Evolutionary conservation across 257 asterid species (phyloP).

Genomic region (Coffea canephora): DNA sequence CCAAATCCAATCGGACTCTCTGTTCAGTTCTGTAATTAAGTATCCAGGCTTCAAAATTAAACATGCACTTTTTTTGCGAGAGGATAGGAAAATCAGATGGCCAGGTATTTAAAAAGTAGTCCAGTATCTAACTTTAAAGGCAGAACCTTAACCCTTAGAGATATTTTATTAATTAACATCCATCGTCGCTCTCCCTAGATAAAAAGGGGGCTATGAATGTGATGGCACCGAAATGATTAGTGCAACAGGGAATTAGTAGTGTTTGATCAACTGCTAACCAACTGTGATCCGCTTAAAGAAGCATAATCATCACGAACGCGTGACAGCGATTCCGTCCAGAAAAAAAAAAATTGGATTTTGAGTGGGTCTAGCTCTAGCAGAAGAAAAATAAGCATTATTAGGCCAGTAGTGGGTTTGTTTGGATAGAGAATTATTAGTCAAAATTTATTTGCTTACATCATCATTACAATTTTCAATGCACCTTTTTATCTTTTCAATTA

Average conservation of each 20-base stretch:
- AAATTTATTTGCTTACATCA: too few species aligned
- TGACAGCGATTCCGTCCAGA: not conserved
- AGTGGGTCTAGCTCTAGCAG: not conserved
- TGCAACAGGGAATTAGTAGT: not conserved
- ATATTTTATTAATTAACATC: too few species aligned
- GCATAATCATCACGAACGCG: not conserved
- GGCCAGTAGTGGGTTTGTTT: too few species aligned
- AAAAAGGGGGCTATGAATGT: not conserved
- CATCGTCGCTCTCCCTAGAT: not conserved
- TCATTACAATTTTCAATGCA: too few species aligned
- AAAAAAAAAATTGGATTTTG: not conserved
- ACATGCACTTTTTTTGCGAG: not conserved
- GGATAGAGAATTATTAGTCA: too few species aligned
- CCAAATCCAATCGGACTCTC: too few species aligned
- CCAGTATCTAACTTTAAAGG: not conserved
- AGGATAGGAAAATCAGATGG: not conserved
- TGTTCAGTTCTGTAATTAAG: too few species aligned
- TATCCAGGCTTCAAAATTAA: not conserved
- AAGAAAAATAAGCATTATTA: not conserved
- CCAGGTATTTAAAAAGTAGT: not conserved
- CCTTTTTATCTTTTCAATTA: too few species aligned
- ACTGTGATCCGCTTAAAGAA: not conserved
- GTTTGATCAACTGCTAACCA: not conserved
- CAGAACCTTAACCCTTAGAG: not conserved
- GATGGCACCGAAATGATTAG: not conserved